Conservation (phyloP, 2,329 filamentous ascomycete species). For the Ascocoryne sarcoides region DNA sequence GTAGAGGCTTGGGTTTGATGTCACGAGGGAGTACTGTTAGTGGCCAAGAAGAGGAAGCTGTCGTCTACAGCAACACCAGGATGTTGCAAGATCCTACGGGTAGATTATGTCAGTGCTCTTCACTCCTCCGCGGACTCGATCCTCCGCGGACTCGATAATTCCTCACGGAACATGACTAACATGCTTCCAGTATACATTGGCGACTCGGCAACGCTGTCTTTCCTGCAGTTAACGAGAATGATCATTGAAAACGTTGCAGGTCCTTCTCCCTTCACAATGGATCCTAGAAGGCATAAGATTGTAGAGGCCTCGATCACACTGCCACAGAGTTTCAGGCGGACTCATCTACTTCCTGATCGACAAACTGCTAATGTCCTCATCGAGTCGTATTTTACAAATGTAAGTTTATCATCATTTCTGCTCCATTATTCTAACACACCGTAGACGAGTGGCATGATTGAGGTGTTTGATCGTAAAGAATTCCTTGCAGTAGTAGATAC, state of each 20-base stretch:
- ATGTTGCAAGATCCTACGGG: constrained; percentile 53
- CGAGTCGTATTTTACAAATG: constrained; percentile 53
- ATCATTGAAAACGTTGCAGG: constrained; percentile 21
- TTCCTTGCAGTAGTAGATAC: constrained; percentile 42
- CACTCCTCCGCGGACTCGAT: neutral
- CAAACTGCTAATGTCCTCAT: constrained; percentile 45
- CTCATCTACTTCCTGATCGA: constrained; percentile 46
- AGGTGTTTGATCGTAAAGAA: constrained; percentile 44
- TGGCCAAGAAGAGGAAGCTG: constrained; percentile 44
- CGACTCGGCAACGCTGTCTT: constrained; percentile 23
- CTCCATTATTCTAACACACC: constrained; percentile 4
- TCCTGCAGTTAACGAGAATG: constrained; percentile 21
- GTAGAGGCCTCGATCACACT: constrained; percentile 15
- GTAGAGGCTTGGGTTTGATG: neutral
- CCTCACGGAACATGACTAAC: neutral
- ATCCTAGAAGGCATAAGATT: constrained; percentile 20
- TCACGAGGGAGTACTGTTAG: constrained; percentile 19
- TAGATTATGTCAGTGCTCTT: constrained; percentile 42
- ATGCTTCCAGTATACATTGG: constrained; percentile 20
- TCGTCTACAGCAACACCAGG: constrained; percentile 43
- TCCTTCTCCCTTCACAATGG: constrained; percentile 19
- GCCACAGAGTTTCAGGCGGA: constrained; percentile 30
- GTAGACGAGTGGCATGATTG: constrained; percentile 51
- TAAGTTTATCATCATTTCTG: constrained; percentile 25
- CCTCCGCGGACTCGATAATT: neutral